Evolutionary conservation across 2,329 filamentous ascomycete species (phyloP), one percentile per base, ranked within the genome.

Genomic region (Nothophoma quercina): DNA sequence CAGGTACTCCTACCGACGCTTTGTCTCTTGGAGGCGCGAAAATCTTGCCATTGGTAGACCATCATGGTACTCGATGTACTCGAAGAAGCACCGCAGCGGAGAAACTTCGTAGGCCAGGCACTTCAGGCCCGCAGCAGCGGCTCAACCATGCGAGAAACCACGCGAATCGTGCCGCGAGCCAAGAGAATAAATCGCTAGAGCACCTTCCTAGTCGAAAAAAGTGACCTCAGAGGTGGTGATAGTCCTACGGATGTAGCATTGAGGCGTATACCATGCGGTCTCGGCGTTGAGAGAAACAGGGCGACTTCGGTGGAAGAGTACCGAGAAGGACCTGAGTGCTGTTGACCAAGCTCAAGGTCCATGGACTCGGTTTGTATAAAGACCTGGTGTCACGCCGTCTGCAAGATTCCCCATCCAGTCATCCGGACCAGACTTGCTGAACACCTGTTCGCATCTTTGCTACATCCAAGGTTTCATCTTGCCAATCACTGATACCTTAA

Each of bases 51-150:
- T 54, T 60, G 55, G 52, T 36, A 45, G 59, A 30, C 65, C 69
- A 72, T 65, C 68, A 72, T 26, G 66, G 69, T 72, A 55, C 68
- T 70, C 53, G 43, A 34, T 30, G 12, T 30, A 32, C 51, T 25
- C 13, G 19, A 22, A 36, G 12, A n/a, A 50, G 25, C 8, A 39
- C 21, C 35, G 18, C 22, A 54, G 42, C 51, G 50, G 58, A 55
- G 40, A 47, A 49, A 52, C 22, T 40, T 51, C 18, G 46, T 43
- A 50, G 25, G 23, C 18, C 21, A 43, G 28, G 38, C 34, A 26
- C 12, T 47, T 34, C 52, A 59, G 51, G 36, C 54, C 57, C 42
- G 51, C 45, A 45, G 44, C 25, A 39, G 25, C 16, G 28, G 58
- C 56, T 60, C 51, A 54, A 58, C 49, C 29, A 41, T 55, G 35